These are phyloP conservation scores for Fusarium lateritium DNA, from an alignment of 2,329 filamentous ascomycete genomes.

Conservation along the genomic window DNA sequence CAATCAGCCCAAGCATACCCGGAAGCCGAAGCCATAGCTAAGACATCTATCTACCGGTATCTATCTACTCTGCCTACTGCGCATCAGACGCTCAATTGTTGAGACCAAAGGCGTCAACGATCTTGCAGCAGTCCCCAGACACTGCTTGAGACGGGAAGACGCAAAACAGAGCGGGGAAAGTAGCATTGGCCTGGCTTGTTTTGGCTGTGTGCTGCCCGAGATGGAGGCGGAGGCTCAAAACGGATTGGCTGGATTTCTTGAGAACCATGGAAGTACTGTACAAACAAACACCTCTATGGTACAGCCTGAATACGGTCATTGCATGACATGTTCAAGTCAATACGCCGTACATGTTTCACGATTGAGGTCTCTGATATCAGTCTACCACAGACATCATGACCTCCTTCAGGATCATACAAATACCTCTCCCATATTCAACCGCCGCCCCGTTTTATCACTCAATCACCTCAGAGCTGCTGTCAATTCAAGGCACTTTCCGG, in stretches of 20 bases:
- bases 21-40: background rate
- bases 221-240: slow-evolving; percentile 22
- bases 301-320: background rate
- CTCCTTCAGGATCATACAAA: background rate
- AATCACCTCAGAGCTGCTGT: slow-evolving; percentile 4
- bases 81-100: background rate
- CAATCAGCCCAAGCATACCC: background rate
- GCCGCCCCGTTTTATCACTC: background rate
- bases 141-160: slow-evolving; percentile 7
- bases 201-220: slow-evolving; percentile 15
- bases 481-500: slow-evolving; percentile 22
- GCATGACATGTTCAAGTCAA: background rate
- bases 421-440: background rate
- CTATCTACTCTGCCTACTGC: background rate
- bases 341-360: background rate
- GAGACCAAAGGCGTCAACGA: slow-evolving; percentile 5
- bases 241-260: slow-evolving; percentile 18
- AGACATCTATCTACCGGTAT: too few species aligned
- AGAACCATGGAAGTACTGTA: background rate
- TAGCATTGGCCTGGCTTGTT: slow-evolving; percentile 29
- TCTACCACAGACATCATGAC: background rate
- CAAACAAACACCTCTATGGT: background rate
- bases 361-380: background rate
- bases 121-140: slow-evolving; percentile 1
- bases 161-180: slow-evolving; percentile 45